Evolutionary conservation across 768 basidiomycete genomes (phyloP), one percentile per base, ranked within the genome.

Genomic region (Mycena metata): DNA sequence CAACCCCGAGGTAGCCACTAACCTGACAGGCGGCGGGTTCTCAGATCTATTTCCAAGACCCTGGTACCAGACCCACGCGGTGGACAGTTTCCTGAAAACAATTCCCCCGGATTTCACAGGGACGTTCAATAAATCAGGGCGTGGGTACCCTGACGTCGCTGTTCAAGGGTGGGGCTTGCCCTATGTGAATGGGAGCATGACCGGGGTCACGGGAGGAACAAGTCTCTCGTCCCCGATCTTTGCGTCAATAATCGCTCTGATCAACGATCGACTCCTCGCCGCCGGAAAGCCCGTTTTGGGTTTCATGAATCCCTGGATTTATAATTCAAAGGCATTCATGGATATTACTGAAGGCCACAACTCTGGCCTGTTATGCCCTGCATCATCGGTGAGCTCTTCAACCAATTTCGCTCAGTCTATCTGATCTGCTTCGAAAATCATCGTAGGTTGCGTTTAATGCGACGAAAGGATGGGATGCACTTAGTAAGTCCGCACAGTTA

Each of bases 201-300:
- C 13, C 26, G 16, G 19, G 13, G n/a, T 11, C 2, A 70, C 79
- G 36, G 75, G 61, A 2, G 87, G 86, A 42, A 87, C 86, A 7
- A 85, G 84, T 16, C 79, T 80, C 4, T 30, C 84, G 0, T 50
- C 81, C 12, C 86, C 86, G 1, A 79, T 82, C 1, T 83, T 88
- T 64, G 80, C 84, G 0, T 77, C 77, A 45, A 74, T 86, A 60
- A 73, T 85, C 23, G 75, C 83, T 4, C 79, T 85, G 70, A 71
- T 86, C 42, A 84, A 85, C 49, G 83, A 85, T 43, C 80, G 78
- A 0, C 79, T 81, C 12, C 49, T 83, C 17, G 73, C 60, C 5
- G 76, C 72, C 0, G 77, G 78, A 0, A 77, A 76, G 50, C 51
- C 69, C 15, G 13, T 80, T 17, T 70, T 57, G 12, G 56, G 56